phyloP scores from a whole-genome alignment of 140 eudicot genomes.

The Ambrosia hybrid region DNA sequence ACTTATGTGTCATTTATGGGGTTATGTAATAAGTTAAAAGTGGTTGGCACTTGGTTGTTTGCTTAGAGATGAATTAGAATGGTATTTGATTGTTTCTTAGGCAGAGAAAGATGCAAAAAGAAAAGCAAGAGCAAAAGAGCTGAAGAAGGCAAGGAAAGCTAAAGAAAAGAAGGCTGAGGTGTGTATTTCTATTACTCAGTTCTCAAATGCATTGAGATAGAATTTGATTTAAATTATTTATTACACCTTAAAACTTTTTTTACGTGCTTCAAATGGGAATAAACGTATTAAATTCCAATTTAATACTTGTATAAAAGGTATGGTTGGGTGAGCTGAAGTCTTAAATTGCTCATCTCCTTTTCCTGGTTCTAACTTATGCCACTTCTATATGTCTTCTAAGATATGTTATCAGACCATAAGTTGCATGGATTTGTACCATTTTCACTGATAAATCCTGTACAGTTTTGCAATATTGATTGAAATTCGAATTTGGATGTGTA shows the following conservation, averaged over 20 bases:
- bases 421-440: background rate
- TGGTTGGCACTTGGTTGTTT: background rate
- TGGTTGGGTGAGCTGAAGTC: constrained; percentile 10
- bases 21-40: constrained; percentile 2
- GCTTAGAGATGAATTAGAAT: constrained; percentile 6
- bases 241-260: constrained; percentile 9
- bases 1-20: constrained; percentile 4
- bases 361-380: too few relatives aligned
- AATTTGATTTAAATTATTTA: background rate
- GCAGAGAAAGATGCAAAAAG: constrained; percentile 97
- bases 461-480: background rate
- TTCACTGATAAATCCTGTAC: background rate
- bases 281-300: background rate
- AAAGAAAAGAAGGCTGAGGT: constrained; percentile 96
- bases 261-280: constrained; percentile 8
- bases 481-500: constrained; percentile 6
- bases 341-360: background rate
- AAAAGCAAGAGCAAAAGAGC: constrained; percentile 92
- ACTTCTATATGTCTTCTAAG: too few relatives aligned
- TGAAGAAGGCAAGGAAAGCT: constrained; percentile 79
- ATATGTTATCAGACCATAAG: background rate
- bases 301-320: background rate
- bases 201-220: constrained; percentile 4
- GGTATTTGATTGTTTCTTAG: constrained; percentile 40
- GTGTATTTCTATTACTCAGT: constrained; percentile 9